Evolutionary conservation across 163 green algal genomes (phyloP), one percentile per base, ranked within the genome.

Genomic region (Scenedesmus sp.): DNA sequence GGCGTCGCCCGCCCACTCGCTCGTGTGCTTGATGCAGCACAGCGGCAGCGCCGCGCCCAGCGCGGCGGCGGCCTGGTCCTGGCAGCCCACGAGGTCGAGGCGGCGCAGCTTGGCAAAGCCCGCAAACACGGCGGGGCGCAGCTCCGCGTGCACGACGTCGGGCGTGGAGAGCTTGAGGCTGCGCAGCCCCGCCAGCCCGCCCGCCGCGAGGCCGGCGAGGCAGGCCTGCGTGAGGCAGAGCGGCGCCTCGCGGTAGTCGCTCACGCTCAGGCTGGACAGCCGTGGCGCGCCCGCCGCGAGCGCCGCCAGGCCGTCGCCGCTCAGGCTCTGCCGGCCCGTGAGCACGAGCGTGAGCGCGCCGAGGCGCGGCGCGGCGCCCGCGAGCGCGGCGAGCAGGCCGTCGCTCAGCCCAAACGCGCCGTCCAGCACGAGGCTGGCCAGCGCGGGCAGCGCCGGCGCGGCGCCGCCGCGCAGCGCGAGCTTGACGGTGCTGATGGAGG

Each of bases 71-170:
- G 75, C 75, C 75, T 82, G 51, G 22, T 82, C 75, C 64, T 82
- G 75, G 56, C 75, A 77, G 45, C 75, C 75, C 26, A 82, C 75
- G 17, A 82, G 64, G 31, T 82, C 75, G 17, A 82, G 51, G 13
- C 75, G 63, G 14, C 75, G 45, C 51, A 82, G 53, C 53, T 70
- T 70, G 26, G 15, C 70, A 53, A 77, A 82, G 34, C 63, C 54
- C 11, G 63, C n/a, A 44, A 77, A 82, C 26, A 60, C 31, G 9
- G 22, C 44, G 0, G 75, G 75, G 17, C 28, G 44, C 53, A 82
- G 75, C 53, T 70, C 75, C 18, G 75, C 75, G 56, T 82, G 75
- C 51, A 82, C 75, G 17, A 82, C 44, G 54, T 82, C 75, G 6
- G 75, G 75, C 11, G 75, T 82, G 45, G 34, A 63, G 4, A 82